phyloP scores from a whole-genome alignment of 148 eudicot genomes.

The Chenopodium album region DNA sequence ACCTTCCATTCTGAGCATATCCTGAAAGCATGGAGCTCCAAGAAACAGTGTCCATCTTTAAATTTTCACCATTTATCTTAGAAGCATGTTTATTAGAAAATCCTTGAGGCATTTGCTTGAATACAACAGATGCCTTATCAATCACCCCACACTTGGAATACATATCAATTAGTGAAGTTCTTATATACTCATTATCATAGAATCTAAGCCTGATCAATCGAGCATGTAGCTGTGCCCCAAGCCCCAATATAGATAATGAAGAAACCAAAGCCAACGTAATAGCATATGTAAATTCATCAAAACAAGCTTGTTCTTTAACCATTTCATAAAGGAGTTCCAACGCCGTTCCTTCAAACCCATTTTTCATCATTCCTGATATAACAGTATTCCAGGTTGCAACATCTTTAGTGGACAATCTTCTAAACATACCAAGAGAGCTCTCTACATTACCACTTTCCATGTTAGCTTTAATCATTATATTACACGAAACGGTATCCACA shows the following conservation, averaged over 20 bases:
- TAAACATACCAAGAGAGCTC: constrained; percentile 53
- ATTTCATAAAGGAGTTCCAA: constrained; percentile 60
- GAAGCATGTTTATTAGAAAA: constrained; percentile 6
- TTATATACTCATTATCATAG: constrained; percentile 43
- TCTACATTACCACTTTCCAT: constrained; percentile 45
- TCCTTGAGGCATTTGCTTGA: constrained; percentile 28
- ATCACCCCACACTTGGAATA: constrained; percentile 74
- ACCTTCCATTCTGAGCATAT: constrained; percentile 55
- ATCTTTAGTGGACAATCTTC: constrained; percentile 51
- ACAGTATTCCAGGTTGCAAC: constrained; percentile 74
- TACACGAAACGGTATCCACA: constrained; percentile 58
- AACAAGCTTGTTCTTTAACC: constrained; percentile 38
- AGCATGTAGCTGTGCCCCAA: constrained; percentile 74
- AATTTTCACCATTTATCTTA: constrained; percentile 17
- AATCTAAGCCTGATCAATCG: constrained; percentile 43
- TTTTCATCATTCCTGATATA: constrained; percentile 60
- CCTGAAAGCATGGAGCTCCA: constrained; percentile 69
- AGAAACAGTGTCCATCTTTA: constrained; percentile 34
- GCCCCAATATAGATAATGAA: constrained; percentile 38
- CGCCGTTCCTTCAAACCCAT: constrained; percentile 45
- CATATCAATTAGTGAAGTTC: constrained; percentile 68
- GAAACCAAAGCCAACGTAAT: constrained; percentile 63
- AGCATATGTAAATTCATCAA: constrained; percentile 50
- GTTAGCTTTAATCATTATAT: constrained; percentile 62
- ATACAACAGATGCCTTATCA: constrained; percentile 54